Evolutionary conservation across 305 asterid species (phyloP).

Genomic region (Solanum aculeatissimum): DNA sequence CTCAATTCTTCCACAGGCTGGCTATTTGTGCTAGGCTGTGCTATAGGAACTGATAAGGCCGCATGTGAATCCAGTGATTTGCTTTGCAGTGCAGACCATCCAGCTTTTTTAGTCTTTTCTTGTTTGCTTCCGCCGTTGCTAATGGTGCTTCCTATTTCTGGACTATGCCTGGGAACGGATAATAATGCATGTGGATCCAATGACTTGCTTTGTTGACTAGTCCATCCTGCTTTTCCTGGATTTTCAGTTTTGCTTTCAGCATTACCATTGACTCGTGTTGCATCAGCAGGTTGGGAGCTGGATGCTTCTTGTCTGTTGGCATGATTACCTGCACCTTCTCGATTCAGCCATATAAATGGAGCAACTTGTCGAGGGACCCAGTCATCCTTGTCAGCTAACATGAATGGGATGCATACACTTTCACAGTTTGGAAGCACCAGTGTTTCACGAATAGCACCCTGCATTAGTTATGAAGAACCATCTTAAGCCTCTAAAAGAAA

Average conservation of each 20-base stretch:
- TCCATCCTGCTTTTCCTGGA: not conserved
- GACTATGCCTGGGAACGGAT: not conserved
- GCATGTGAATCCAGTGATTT: slow-evolving; percentile 3
- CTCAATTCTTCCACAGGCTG: slow-evolving; percentile 8
- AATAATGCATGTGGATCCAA: not conserved
- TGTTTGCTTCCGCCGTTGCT: slow-evolving; percentile 17
- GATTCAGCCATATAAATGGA: slow-evolving; percentile 73
- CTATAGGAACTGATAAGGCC: not conserved
- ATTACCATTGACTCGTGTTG: not conserved
- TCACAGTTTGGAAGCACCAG: slow-evolving; percentile 87
- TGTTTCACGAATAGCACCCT: slow-evolving; percentile 80
- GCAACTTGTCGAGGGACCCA: slow-evolving; percentile 76
- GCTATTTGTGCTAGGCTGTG: not conserved
- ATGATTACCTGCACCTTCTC: slow-evolving; percentile 25
- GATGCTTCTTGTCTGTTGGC: slow-evolving; percentile 35
- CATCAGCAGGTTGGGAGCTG: slow-evolving; percentile 28
- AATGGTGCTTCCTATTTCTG: slow-evolving; percentile 12
- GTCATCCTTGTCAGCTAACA: slow-evolving; percentile 85
- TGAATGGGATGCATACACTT: slow-evolving; percentile 56
- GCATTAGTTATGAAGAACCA: slow-evolving; percentile 17
- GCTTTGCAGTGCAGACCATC: not conserved
- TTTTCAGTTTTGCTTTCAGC: slow-evolving; percentile 21
- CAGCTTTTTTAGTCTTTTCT: not conserved
- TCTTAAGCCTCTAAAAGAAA: not conserved
- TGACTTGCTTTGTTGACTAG: not conserved